These are phyloP conservation scores for Lactifluus piperatus DNA, from an alignment of 768 basidiomycete species.

Conservation along the genomic window DNA sequence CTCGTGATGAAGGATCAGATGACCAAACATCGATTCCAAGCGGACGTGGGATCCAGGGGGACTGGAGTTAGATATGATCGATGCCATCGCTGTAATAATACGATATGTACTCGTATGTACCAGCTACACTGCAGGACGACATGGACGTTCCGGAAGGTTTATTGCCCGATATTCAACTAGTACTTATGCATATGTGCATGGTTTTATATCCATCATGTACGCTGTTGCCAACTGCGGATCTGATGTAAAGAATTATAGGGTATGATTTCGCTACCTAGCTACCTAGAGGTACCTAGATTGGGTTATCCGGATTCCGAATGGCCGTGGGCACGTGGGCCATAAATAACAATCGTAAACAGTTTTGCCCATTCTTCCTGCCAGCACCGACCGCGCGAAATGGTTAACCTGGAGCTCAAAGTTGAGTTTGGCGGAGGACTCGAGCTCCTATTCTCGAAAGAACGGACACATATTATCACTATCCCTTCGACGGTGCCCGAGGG, in stretches of 20 bases:
- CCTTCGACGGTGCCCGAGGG: conserved; percentile 35
- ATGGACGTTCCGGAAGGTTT: neutral
- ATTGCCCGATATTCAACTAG: neutral
- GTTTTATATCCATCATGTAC: neutral
- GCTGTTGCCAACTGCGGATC: neutral
- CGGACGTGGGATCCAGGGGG: conserved; percentile 6
- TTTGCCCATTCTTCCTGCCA: neutral
- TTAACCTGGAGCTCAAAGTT: conserved; percentile 40
- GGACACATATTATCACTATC: conserved; percentile 47
- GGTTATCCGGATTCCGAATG: neutral
- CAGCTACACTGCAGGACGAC: neutral
- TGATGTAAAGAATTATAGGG: neutral
- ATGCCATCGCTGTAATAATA: neutral
- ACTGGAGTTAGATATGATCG: conserved; percentile 9
- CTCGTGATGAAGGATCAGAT: conserved; percentile 29
- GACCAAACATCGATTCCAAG: neutral
- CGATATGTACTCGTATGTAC: no score
- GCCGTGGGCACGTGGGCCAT: no score
- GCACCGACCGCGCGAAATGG: conserved; percentile 2
- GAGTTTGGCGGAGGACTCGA: conserved; percentile 85
- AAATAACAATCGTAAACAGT: conserved; percentile 2
- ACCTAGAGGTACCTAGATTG: neutral
- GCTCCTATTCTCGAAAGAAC: conserved; percentile 67
- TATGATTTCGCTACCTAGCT: neutral
- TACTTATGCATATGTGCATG: neutral